Conservation (phyloP, 225 moss, liverwort and hornwort genomes). For the Pseudisothecium myosuroides region DNA sequence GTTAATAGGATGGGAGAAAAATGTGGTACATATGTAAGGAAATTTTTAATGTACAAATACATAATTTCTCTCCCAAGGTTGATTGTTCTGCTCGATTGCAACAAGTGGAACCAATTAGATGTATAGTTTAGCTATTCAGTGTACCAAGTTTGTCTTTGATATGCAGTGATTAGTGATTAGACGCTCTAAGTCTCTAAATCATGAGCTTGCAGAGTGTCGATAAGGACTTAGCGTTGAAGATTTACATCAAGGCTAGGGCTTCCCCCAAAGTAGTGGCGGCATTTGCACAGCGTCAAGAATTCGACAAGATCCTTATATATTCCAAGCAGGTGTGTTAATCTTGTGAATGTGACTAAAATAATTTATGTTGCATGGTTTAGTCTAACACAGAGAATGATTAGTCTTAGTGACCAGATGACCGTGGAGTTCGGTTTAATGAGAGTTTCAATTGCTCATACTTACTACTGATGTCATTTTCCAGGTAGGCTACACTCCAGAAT, state of each 20-base stretch:
- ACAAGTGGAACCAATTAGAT: neutral
- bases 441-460: neutral
- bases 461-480: neutral
- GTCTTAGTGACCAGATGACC: neutral
- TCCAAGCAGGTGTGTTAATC: slow-evolving; percentile 61
- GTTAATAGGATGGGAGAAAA: neutral
- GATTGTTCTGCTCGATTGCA: neutral
- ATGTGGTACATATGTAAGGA: neutral
- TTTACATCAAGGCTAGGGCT: slow-evolving; percentile 83
- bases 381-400: neutral
- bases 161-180: neutral
- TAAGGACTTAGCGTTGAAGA: slow-evolving; percentile 74
- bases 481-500: slow-evolving; percentile 87
- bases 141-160: neutral
- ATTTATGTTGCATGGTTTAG: neutral
- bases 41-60: neutral
- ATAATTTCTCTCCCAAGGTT: neutral
- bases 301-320: slow-evolving; percentile 85
- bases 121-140: neutral
- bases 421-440: neutral
- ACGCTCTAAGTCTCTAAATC: neutral
- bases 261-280: slow-evolving; percentile 77
- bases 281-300: slow-evolving; percentile 82
- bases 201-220: slow-evolving; percentile 56
- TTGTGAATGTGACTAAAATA: neutral